Evolutionary conservation across 202 grass and related monocot species (phyloP), one percentile per base, ranked within the genome.

Genomic region (Bolboschoenoplectus hybrid): DNA sequence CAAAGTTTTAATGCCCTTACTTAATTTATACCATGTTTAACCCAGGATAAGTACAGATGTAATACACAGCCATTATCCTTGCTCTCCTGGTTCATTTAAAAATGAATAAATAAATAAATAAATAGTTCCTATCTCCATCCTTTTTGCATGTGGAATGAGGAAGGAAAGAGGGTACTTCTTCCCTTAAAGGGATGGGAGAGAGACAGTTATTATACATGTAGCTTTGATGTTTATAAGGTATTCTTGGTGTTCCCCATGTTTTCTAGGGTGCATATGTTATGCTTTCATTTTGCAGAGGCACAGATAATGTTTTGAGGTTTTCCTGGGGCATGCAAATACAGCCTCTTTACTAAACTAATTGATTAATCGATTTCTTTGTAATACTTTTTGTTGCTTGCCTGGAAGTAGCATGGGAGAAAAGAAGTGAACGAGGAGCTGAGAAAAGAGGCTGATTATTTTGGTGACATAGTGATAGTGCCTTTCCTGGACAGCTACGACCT

Each of bases 401-500:
- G 89, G 81, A 68, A 87, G 82, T 85, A 97, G 95, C 88, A 92
- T 82, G 91, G 67, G 44, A 95, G 89, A 90, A 95, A 78, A 53
- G 93, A 95, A 84, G 87, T 93, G 53, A 95, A 97, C 79, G 74
- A 89, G 84, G 85, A 93, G 75, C 89, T 97, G 83, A 92, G 87
- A 89, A 95, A 89, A 84, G 95, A 97, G 56, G 91, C 93, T 12
- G 88, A 95, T 44, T 97, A 91, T 83, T 97, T 97, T 82, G 74
- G 91, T 43, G 95, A 97, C 82, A 95, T 97, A 78, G 85, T 95
- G n/a, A 89, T 97, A 85, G 91, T 97, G 35, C 95, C 95, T 81
- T 97, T 93, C 55, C 14, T 52, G 1, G 92, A 97, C 83, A 97
- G 87, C 73, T 97, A 97, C 16, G 93, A 95, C 86, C 90, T 97